phyloP scores from a whole-genome alignment of 2,329 filamentous ascomycete genomes.

The Fonsecaea monophora region DNA sequence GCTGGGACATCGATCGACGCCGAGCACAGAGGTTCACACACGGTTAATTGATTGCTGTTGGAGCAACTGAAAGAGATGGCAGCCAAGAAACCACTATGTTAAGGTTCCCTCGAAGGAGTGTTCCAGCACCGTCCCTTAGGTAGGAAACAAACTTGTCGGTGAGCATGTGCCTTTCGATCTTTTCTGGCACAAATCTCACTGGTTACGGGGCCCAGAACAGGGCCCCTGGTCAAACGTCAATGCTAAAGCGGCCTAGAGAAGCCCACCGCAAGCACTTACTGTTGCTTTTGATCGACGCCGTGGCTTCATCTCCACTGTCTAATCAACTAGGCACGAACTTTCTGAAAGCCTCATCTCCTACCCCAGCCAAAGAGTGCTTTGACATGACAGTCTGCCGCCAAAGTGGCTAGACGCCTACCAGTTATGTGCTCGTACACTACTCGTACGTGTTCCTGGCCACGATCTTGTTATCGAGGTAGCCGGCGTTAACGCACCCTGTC shows the following conservation, averaged over 20 bases:
- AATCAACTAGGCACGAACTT: conserved; percentile 31
- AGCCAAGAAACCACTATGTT: background rate
- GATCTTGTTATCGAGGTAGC: conserved; percentile 25
- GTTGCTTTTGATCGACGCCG: conserved; percentile 32
- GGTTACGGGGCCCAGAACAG: background rate
- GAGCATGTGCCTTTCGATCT: conserved; percentile 10
- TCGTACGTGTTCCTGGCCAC: conserved; percentile 7
- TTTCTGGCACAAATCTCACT: conserved; percentile 3
- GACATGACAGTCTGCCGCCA: conserved; percentile 16
- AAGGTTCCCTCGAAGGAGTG: background rate
- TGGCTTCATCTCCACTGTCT: conserved; percentile 25
- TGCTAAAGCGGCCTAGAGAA: conserved; percentile 11
- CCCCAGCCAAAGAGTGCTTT: conserved; percentile 31
- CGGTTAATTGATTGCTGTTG: background rate
- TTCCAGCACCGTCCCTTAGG: background rate
- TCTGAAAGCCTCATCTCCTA: conserved; percentile 37
- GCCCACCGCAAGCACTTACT: conserved; percentile 9
- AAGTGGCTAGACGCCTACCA: conserved; percentile 28
- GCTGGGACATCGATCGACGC: background rate
- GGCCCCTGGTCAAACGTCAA: conserved; percentile 17
- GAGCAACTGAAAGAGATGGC: background rate
- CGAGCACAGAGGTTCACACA: background rate
- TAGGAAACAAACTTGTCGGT: conserved; percentile 5
- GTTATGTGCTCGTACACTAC: background rate
- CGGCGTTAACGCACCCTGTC: conserved; percentile 25